A percentile compares a stretch with the other conserved stretches of the same genome.
Evolutionary conservation across 345 rosid species (phyloP).

Genomic region (Syzygium aromaticum): DNA sequence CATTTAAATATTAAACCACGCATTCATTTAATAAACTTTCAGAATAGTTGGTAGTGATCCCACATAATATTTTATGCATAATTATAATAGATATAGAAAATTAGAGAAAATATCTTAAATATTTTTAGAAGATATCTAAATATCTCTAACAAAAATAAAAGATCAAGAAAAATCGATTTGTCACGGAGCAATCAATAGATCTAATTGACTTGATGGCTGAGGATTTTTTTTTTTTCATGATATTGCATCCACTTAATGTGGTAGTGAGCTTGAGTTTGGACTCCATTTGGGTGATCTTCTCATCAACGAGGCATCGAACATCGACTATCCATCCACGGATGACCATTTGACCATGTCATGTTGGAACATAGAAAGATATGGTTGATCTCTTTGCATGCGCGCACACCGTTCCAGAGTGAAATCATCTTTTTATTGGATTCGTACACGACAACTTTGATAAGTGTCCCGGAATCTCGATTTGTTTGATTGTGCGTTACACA

Average conservation of each 20-base stretch:
- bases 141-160: background rate
- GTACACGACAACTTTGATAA: background rate
- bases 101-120: too few relatives aligned
- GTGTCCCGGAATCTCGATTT: background rate
- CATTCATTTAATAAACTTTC: too few relatives aligned
- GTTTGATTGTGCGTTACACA: background rate
- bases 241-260: background rate
- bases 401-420: background rate
- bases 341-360: background rate
- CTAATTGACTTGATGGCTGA: background rate
- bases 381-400: background rate
- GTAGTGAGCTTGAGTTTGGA: background rate
- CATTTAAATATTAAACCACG: too few relatives aligned
- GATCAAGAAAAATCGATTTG: background rate
- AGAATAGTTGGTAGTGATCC: too few relatives aligned
- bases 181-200: background rate
- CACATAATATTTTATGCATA: too few relatives aligned
- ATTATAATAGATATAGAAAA: too few relatives aligned
- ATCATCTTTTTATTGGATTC: background rate
- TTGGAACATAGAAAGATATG: background rate
- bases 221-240: background rate
- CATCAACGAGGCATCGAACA: background rate
- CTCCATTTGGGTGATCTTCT: background rate
- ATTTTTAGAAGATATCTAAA: too few relatives aligned
- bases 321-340: background rate